Base-by-base conservation (phyloP, 495 filamentous ascomycete genomes). In the Aspergillus nanangensis region DNA sequence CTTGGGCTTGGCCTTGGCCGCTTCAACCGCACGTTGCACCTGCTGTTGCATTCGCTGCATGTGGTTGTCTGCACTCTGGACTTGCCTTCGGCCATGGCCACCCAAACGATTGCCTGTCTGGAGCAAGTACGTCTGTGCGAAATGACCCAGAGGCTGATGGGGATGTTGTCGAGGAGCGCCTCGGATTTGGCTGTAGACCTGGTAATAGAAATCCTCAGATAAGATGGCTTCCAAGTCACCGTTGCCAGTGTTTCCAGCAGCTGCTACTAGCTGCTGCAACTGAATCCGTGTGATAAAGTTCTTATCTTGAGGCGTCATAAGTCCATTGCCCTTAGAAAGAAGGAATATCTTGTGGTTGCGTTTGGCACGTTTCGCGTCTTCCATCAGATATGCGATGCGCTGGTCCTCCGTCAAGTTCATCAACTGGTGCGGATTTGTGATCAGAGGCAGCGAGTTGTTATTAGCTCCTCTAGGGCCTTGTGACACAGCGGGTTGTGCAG, bases 231-330 rank as follows among this genome's bases (percentile, higher is more conserved):
- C 90, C 0, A 83, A 81, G 32, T 88, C 84, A 21, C 82, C 72
- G 49, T 93, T 88, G 44, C 81, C 87, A 7, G 88, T 77, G 58
- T 89, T 90, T 9, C 91, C 91, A 35, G 90, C 92, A 24, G 90
- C 89, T 4, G 90, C 82, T 35, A 99, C 88, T 20, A 99, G 78
- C 56, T 97, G 94, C 62, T 97, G 94, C 31, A 99, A 75, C 59
- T 99, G 93, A 41, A 99, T 97, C 11, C 94, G 82, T 8, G 94
- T 96, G 47, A 99, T 93, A 61, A 96, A 99, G 58, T 96, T 99
- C 75, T 99, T 99, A 66, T 99, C 93, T 59, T 95, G 90, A 2
- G 94, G 94, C 15, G 94, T 97, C 93, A 99, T 99, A 44, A 99
- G 63, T 20, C 93, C 94, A 58, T 99, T 97, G 56, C 94, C 91